Evolutionary conservation across 73 alveolate genomes (phyloP).

Genomic region (Blepharisma stoltei): DNA sequence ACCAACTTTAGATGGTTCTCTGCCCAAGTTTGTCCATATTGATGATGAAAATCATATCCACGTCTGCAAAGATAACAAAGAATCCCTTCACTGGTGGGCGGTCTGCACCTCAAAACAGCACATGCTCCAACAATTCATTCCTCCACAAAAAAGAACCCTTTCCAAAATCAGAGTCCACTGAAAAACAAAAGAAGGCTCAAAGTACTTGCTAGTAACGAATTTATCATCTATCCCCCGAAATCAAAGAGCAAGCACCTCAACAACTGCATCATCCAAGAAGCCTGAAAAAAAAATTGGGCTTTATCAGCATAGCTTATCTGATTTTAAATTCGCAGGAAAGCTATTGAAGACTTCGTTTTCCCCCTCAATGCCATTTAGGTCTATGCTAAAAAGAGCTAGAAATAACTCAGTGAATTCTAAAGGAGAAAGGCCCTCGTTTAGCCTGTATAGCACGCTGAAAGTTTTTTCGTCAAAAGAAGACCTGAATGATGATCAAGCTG

Average conservation of each 20-base stretch:
- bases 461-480: too few species aligned
- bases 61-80: neutral
- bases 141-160: neutral
- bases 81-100: slow-evolving; percentile 1
- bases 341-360: neutral
- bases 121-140: neutral
- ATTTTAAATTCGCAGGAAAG: slow-evolving; percentile 11
- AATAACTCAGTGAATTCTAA: neutral
- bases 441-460: too few species aligned
- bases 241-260: neutral
- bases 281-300: neutral
- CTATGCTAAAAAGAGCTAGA: neutral
- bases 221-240: neutral
- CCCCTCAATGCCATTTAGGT: neutral
- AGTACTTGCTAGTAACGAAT: neutral
- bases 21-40: slow-evolving; percentile 3
- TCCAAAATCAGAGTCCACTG: slow-evolving; percentile 5
- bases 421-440: neutral
- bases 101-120: neutral
- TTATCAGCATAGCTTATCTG: neutral
- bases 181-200: neutral
- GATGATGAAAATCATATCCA: neutral
- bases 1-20: neutral
- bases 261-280: too few species aligned
- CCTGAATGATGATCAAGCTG: neutral